These are phyloP conservation scores for Pythium grandisporangium DNA, from an alignment of 352 stramenopile genomes.

Conservation along the genomic window DNA sequence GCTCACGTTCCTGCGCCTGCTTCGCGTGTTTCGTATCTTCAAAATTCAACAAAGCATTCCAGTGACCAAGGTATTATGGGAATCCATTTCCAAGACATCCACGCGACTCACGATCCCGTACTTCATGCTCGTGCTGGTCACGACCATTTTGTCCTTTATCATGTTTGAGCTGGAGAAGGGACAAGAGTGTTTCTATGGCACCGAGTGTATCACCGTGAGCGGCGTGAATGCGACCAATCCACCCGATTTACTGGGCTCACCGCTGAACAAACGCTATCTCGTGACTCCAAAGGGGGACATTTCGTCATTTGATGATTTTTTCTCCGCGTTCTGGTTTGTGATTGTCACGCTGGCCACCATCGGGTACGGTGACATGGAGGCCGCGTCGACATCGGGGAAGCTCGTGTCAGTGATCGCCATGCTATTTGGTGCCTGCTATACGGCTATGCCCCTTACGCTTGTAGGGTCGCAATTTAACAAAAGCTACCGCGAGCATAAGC, in stretches of 20 bases:
- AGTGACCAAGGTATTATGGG: constrained; percentile 65
- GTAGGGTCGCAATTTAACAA: constrained; percentile 79
- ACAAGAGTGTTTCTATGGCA: constrained; percentile 65
- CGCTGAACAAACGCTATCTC: constrained; percentile 55
- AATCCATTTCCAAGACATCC: constrained; percentile 79
- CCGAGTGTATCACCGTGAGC: constrained; percentile 45
- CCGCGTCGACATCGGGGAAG: constrained; percentile 50
- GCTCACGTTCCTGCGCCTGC: constrained; percentile 43
- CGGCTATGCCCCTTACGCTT: constrained; percentile 69
- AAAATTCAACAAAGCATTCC: constrained; percentile 76
- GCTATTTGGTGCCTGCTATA: constrained; percentile 78
- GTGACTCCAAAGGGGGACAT: constrained; percentile 62
- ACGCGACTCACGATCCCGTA: constrained; percentile 65
- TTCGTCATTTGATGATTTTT: constrained; percentile 71
- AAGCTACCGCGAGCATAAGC: constrained; percentile 73
- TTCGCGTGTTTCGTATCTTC: constrained; percentile 62
- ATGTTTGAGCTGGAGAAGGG: constrained; percentile 78
- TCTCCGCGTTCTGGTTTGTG: constrained; percentile 81
- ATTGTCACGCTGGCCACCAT: constrained; percentile 69
- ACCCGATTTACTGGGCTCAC: constrained; percentile 31
- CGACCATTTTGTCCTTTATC: constrained; percentile 67
- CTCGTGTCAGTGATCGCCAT: constrained; percentile 69
- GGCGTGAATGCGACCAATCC: constrained; percentile 55
- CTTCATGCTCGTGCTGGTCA: constrained; percentile 71
- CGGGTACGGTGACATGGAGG: constrained; percentile 73